These are phyloP conservation scores for Trichopus zeylanicus DNA, from an alignment of 116 monocot species.

Conservation along the genomic window DNA sequence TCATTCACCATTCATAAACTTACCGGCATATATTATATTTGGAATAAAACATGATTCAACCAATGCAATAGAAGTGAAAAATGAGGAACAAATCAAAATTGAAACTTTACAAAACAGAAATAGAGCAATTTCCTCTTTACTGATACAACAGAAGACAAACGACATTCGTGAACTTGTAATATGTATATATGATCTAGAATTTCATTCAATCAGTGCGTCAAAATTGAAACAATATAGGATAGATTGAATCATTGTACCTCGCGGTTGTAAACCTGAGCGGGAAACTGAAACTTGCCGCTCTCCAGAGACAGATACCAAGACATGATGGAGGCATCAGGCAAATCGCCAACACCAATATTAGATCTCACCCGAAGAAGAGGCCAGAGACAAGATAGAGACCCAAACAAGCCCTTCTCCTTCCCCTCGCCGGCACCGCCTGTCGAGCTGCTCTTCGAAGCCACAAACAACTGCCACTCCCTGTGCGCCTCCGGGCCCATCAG, in stretches of 20 bases:
- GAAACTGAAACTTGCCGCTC: slow-evolving; percentile 79
- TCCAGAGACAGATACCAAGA: slow-evolving; percentile 69
- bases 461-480: slow-evolving; percentile 21
- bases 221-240: no score
- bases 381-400: slow-evolving; percentile 33
- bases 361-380: slow-evolving; percentile 57
- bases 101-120: no score
- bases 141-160: no score
- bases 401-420: slow-evolving; percentile 22
- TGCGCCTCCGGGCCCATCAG: slow-evolving; percentile 30
- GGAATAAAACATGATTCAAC: no score
- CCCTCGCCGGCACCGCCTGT: background rate
- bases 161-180: no score
- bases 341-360: slow-evolving; percentile 5
- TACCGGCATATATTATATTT: no score
- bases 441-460: slow-evolving; percentile 12
- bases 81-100: no score
- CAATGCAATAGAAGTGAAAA: no score
- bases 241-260: slow-evolving; percentile 43
- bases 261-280: slow-evolving; percentile 96
- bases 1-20: no score
- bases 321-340: slow-evolving; percentile 47
- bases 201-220: no score
- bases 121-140: no score
- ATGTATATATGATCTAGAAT: no score